Evolutionary conservation across 768 basidiomycete genomes (phyloP).

Genomic region (Coprinopsis cinerea): DNA sequence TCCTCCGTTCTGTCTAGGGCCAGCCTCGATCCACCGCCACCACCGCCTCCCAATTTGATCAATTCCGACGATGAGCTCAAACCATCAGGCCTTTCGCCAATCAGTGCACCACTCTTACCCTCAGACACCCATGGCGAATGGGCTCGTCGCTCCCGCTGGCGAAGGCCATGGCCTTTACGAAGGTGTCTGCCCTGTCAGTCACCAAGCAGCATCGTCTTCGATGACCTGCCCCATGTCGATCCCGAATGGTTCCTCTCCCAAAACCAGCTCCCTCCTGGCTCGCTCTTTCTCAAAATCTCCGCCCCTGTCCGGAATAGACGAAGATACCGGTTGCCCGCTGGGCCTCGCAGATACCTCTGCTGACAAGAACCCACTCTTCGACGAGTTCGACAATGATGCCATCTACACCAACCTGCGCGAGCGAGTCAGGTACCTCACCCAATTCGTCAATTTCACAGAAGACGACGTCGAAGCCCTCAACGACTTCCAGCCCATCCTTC

Average conservation of each 20-base stretch:
- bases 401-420: conserved; percentile 8
- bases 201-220: not conserved
- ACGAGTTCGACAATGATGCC: conserved; percentile 6
- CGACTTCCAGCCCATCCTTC: conserved; percentile 11
- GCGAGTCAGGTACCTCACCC: conserved; percentile 3
- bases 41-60: too few species aligned
- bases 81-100: too few species aligned
- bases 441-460: conserved; percentile 9
- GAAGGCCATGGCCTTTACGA: too few species aligned
- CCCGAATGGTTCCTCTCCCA: not conserved
- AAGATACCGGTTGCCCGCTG: not conserved
- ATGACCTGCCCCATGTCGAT: not conserved
- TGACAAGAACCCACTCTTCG: conserved; percentile 3
- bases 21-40: too few species aligned
- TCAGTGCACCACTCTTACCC: too few species aligned
- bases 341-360: not conserved
- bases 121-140: not conserved
- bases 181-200: too few species aligned
- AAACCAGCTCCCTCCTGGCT: not conserved
- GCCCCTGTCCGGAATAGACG: not conserved
- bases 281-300: not conserved
- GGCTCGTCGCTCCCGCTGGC: not conserved
- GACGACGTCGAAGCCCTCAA: conserved; percentile 9
- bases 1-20: too few species aligned
- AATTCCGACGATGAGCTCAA: too few species aligned